Percentiles rank a stretch among this genome's conserved stretches.
These are phyloP conservation scores for Venturia asperata DNA, from an alignment of 2,329 filamentous ascomycete genomes.

Conservation along the genomic window DNA sequence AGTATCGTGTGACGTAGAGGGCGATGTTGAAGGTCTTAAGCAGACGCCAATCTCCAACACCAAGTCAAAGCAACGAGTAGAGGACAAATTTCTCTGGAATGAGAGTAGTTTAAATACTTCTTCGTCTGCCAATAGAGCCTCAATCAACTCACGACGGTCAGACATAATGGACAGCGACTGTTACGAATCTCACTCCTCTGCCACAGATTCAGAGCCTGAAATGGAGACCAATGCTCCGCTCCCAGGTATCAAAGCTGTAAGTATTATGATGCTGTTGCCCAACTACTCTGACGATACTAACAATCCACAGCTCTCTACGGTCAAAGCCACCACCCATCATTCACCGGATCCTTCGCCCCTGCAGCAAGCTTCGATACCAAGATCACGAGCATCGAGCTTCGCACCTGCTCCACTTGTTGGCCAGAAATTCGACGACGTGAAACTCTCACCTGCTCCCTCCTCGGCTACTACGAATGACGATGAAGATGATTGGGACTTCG, in stretches of 20 bases:
- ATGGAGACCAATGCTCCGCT: neutral
- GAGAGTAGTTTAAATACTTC: neutral
- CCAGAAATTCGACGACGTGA: neutral
- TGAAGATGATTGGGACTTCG: constrained; percentile 5
- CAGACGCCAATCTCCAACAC: neutral
- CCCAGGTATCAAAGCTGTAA: neutral
- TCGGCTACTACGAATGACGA: neutral
- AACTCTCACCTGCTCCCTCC: neutral
- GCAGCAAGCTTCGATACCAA: neutral
- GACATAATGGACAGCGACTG: neutral
- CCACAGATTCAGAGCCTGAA: neutral
- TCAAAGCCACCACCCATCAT: neutral
- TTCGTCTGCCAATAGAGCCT: neutral
- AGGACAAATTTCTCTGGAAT: neutral
- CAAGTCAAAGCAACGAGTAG: neutral
- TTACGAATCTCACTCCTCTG: neutral
- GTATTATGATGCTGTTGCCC: neutral
- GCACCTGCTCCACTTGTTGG: neutral
- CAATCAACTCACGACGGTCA: neutral
- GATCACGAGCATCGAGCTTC: neutral
- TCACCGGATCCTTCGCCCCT: neutral
- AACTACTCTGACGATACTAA: neutral
- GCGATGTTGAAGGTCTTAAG: neutral
- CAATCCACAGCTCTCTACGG: neutral
- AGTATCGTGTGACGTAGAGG: neutral